Percentiles rank a stretch among this genome's conserved stretches.
phyloP scores from a whole-genome alignment of 768 basidiomycete species.

The Strobilomyces dryophilus region DNA sequence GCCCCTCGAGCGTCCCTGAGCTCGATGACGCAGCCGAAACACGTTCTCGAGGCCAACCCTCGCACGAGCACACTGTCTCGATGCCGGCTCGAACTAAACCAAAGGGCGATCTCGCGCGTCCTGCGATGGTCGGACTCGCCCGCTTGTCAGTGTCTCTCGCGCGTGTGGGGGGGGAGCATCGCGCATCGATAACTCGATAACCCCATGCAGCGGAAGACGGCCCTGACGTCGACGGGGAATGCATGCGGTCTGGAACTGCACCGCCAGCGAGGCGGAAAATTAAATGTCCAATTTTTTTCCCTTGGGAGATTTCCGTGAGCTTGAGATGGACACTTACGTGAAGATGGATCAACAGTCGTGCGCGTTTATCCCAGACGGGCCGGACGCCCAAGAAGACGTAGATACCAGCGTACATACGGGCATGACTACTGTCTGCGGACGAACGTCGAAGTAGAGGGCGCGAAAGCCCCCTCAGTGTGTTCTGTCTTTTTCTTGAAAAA shows the following conservation, averaged over 20 bases:
- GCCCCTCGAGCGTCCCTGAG: too few species aligned
- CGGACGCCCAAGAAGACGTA: background rate
- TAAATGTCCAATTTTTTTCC: background rate
- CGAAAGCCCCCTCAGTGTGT: too few species aligned
- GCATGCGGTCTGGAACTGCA: background rate
- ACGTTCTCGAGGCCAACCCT: too few species aligned
- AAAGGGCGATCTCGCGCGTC: background rate
- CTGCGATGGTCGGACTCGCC: background rate
- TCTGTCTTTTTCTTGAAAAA: too few species aligned
- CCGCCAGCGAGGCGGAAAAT: background rate
- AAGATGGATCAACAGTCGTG: background rate
- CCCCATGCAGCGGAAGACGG: background rate
- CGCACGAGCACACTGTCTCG: too few species aligned
- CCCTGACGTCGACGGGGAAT: background rate
- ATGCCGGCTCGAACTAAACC: too few species aligned
- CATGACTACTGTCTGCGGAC: too few species aligned
- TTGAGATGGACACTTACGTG: background rate
- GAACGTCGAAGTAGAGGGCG: too few species aligned
- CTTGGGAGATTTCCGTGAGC: constrained; percentile 2
- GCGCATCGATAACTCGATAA: background rate
- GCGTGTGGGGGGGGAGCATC: background rate
- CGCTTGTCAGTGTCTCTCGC: background rate
- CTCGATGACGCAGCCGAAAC: too few species aligned
- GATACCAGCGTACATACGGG: too few species aligned
- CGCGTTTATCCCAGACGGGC: constrained; percentile 4